Evolutionary conservation across 2,329 filamentous ascomycete genomes (phyloP), one percentile per base, ranked within the genome.

Genomic region (Raffaelea arxii): DNA sequence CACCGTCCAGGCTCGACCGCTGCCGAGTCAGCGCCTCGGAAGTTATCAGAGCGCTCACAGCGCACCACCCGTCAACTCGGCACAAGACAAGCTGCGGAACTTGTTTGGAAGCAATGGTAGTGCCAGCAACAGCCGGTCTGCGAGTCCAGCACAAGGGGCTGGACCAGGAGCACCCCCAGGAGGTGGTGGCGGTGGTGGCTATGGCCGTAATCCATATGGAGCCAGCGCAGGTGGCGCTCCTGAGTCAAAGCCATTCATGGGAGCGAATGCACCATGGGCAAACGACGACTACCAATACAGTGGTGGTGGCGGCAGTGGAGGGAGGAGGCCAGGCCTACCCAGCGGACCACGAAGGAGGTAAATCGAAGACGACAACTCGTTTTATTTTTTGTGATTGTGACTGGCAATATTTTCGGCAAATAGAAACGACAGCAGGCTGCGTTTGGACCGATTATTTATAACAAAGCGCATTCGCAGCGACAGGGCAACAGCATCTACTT

Each of bases 31-130:
- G 64, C 70, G 83, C 46, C 75, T 75, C 16, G 86, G 83, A 14
- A 91, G 84, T 59, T 86, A 88, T 60, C 86, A 92, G 67, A 77
- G 62, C 37, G 60, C 58, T 35, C 58, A 58, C 25, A 66, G 60
- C 58, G 59, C 65, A 16, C 52, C 55, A 25, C 37, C 51, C 43
- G 67, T 71, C 3, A 71, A 71, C 27, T 79, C 81, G 19, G 88
- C 88, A 43, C 86, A 94, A 66, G 86, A 94, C 56, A 74, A 86
- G 55, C 69, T 96, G 55, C 86, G 88, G 59, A 86, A 89, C 57
- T 67, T 95, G 40, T 88, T 88, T 23, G 45, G 41, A 10, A 37
- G 36, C 32, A 36, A 21, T 4, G 32, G 65, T 76, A 21, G 71
- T 75, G 66, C 67, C 22, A 60, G 63, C 18, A 56, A 57, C 21